These are phyloP conservation scores for Rhodotorula diobovata DNA, from an alignment of 768 basidiomycete genomes.

Conservation along the genomic window DNA sequence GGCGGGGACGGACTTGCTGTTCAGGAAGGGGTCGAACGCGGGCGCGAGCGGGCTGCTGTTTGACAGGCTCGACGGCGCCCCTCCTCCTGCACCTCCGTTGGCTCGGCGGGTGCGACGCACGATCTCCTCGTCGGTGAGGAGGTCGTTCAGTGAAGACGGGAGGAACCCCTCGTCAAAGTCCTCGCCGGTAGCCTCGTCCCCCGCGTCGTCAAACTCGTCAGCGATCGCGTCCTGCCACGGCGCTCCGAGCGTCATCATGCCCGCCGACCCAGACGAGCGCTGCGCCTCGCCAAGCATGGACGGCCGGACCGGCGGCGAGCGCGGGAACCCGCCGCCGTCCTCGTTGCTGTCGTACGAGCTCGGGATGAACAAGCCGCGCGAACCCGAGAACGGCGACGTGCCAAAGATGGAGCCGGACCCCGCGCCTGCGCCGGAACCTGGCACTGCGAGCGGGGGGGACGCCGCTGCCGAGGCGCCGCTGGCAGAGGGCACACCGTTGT, in stretches of 20 bases:
- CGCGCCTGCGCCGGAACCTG: neutral
- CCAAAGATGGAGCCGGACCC: conserved; percentile 24
- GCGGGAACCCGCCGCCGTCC: conserved; percentile 24
- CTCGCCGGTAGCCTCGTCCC: conserved; percentile 18
- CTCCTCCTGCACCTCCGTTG: too few species aligned
- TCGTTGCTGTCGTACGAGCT: conserved; percentile 33
- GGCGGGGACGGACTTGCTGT: conserved; percentile 52
- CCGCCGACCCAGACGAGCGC: conserved; percentile 4
- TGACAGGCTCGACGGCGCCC: conserved; percentile 15
- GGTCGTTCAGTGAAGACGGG: conserved; percentile 78
- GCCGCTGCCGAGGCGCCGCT: neutral
- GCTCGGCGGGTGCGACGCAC: conserved; percentile 61
- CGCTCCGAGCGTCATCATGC: neutral
- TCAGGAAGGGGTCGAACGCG: neutral
- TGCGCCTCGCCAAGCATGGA: conserved; percentile 13
- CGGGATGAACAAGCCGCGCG: conserved; percentile 37
- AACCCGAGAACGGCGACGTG: conserved; percentile 38
- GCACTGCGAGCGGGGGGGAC: conserved; percentile 26
- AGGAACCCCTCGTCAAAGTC: conserved; percentile 54
- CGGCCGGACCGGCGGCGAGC: conserved; percentile 22
- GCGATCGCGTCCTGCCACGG: conserved; percentile 20
- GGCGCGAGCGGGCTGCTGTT: neutral
- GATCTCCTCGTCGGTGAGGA: conserved; percentile 82
- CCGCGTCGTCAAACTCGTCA: conserved; percentile 39
- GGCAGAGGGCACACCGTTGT: neutral